Base-by-base conservation (phyloP, 257 asterid genomes). In the Petunia secreta region DNA sequence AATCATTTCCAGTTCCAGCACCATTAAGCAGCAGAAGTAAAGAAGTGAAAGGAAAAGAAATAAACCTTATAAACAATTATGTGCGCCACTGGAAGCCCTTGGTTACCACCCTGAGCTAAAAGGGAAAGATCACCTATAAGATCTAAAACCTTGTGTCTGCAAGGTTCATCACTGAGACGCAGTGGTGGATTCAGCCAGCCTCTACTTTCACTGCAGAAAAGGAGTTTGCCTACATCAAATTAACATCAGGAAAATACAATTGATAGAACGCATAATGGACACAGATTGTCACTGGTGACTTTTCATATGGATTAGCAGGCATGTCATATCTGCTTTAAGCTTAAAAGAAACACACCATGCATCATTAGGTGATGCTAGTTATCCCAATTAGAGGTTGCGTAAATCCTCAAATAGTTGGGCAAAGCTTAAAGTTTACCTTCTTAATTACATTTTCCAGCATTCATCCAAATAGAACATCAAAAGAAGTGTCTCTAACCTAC, bases 101-200 rank as follows among this genome's bases (percentile, higher is more conserved):
- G 99, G 88, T 83, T 91, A 59, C 99, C 98, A 80, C 85, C 87
- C 77, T 84, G 83, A 80, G 97, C 98, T 79, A 95, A 88, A 84
- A 95, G 97, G 79, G 99, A 95, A 75, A 95, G 75, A 78, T 95
- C 99, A 44, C 99, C 99, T 80, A 95, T 93, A 84, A 95, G 93
- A 90, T 95, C 99, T 81, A 95, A 86, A 81, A 90, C 92, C 91
- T 95, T 95, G 84, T 95, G 99, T 79, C 99, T 90, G 84, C 99
- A 93, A 58, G 99, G 96, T 87, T 95, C 99, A 37, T 95, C 89
- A 37, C 71, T 80, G 78, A 86, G 92, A 74, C 87, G 97, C 79
- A 95, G 87, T 0, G 99, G 99, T 79, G 97, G 97, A 80, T 93
- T 95, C 87, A 95, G 75, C 99, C 97, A 95, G 76, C 98, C 99